These are phyloP conservation scores for Hypericum androsaemum DNA, from an alignment of 345 rosid genomes.

Conservation along the genomic window DNA sequence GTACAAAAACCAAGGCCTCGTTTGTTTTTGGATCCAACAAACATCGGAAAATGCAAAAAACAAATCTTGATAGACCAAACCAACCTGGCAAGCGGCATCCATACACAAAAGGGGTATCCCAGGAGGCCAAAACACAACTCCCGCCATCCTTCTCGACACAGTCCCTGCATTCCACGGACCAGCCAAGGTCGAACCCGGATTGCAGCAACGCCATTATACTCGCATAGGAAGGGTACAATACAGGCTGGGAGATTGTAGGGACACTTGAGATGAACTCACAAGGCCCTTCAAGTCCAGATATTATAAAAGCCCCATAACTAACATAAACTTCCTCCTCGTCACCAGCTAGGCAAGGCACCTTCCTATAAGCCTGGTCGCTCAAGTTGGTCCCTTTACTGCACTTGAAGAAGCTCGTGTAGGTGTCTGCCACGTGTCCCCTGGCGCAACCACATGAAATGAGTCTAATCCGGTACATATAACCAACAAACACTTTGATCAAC, in stretches of 20 bases:
- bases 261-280: conserved; percentile 24
- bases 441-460: too few relatives aligned
- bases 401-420: conserved; percentile 18
- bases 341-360: conserved; percentile 21
- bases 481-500: too few relatives aligned
- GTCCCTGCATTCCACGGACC: conserved; percentile 34
- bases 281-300: conserved; percentile 16
- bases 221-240: conserved; percentile 19
- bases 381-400: conserved; percentile 14
- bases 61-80: neutral
- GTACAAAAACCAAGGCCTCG: too few relatives aligned
- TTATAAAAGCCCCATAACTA: conserved; percentile 5
- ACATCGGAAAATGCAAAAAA: neutral
- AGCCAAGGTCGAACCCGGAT: conserved; percentile 32
- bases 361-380: conserved; percentile 7
- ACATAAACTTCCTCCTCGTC: conserved; percentile 20
- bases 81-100: conserved; percentile 13
- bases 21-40: too few relatives aligned
- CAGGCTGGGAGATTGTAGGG: conserved; percentile 15
- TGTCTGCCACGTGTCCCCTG: conserved; percentile 5
- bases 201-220: conserved; percentile 19
- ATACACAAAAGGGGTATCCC: conserved; percentile 12
- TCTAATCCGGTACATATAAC: too few relatives aligned
- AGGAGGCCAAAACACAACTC: conserved; percentile 9
- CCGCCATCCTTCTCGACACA: conserved; percentile 14